phyloP scores from a whole-genome alignment of 345 rosid species.

The Sonneratia alba region DNA sequence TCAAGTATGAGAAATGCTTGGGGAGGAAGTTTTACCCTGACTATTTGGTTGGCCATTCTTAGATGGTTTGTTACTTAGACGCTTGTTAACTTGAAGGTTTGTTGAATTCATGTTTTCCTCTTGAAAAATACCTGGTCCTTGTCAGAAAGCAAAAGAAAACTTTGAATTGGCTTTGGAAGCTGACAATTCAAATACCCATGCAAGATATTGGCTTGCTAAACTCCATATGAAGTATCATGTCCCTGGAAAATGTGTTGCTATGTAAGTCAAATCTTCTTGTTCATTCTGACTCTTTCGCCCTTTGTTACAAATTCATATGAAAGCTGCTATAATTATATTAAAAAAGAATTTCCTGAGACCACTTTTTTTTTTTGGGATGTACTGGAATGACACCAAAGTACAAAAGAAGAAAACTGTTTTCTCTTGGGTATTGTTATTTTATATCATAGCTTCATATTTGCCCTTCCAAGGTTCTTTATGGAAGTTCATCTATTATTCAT shows the following conservation, averaged over 20 bases:
- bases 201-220: constrained; percentile 71
- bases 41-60: neutral
- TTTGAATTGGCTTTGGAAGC: constrained; percentile 80
- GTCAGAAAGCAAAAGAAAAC: constrained; percentile 78
- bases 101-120: neutral
- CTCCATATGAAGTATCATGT: constrained; percentile 83
- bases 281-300: neutral
- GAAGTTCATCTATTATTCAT: neutral
- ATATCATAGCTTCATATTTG: neutral
- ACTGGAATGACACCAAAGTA: neutral
- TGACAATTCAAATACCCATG: constrained; percentile 72
- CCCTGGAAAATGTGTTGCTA: constrained; percentile 73
- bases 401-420: neutral
- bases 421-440: neutral
- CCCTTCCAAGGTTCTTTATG: neutral
- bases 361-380: neutral
- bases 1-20: neutral
- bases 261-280: constrained; percentile 39
- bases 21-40: neutral
- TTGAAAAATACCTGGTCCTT: neutral
- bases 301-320: neutral
- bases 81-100: neutral
- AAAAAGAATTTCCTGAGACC: neutral
- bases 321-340: neutral
- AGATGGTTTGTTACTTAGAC: neutral